phyloP scores from a whole-genome alignment of 192 early-diverging fungal species.

The Coemansia umbellata region DNA sequence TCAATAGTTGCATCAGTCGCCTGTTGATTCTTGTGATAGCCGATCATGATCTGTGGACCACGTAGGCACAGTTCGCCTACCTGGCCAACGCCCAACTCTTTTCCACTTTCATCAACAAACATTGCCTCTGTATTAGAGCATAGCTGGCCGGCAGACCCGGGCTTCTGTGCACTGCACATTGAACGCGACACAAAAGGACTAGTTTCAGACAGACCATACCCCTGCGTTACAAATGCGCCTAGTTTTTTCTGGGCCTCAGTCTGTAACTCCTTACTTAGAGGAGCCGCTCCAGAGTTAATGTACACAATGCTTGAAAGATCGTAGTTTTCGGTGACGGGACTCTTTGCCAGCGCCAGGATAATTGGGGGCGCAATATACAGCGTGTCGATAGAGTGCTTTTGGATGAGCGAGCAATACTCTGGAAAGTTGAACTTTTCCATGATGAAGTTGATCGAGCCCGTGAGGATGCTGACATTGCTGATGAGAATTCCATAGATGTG shows the following conservation, averaged over 20 bases:
- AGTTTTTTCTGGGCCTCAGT: slow-evolving; percentile 48
- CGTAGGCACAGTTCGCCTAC: slow-evolving; percentile 81
- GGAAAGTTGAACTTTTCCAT: slow-evolving; percentile 74
- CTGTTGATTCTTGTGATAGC: slow-evolving; percentile 77
- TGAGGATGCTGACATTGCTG: slow-evolving; percentile 35
- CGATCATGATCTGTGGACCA: slow-evolving; percentile 84
- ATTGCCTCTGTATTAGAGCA: slow-evolving; percentile 70
- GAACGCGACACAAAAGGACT: slow-evolving; percentile 41
- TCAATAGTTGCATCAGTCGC: slow-evolving; percentile 72
- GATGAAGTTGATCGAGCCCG: slow-evolving; percentile 60
- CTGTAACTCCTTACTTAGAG: slow-evolving; percentile 66
- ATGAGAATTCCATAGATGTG: slow-evolving; percentile 68
- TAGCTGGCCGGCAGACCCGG: slow-evolving; percentile 67
- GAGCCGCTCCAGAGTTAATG: slow-evolving; percentile 77
- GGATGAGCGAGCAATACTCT: slow-evolving; percentile 58
- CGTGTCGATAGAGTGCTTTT: slow-evolving; percentile 67
- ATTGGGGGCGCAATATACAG: slow-evolving; percentile 66
- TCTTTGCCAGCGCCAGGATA: slow-evolving; percentile 68
- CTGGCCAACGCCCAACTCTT: slow-evolving; percentile 58
- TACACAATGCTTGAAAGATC: slow-evolving; percentile 63
- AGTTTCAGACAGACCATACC: slow-evolving; percentile 68
- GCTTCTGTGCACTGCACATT: slow-evolving; percentile 1
- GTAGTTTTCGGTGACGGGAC: slow-evolving; percentile 69
- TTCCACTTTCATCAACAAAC: slow-evolving; percentile 68
- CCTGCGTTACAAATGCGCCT: slow-evolving; percentile 49